Evolutionary conservation across 2,329 filamentous ascomycete species (phyloP).

Genomic region (Talaromyces funiculosus): DNA sequence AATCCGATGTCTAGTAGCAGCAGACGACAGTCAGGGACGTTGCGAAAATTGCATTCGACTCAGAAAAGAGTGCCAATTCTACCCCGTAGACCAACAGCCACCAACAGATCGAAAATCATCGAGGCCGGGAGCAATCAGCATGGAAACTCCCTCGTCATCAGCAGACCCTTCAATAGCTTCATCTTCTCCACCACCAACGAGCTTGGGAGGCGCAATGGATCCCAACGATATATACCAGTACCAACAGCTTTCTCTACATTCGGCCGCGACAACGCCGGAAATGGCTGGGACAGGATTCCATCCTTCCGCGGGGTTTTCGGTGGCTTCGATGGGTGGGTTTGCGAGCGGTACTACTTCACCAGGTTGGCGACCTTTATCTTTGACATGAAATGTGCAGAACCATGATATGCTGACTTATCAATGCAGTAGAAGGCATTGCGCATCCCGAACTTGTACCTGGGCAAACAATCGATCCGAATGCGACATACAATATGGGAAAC

Average conservation of each 20-base stretch:
- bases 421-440: slow-evolving; percentile 24
- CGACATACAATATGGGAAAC: slow-evolving; percentile 33
- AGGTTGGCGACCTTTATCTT: background rate
- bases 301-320: slow-evolving; percentile 24
- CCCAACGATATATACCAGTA: slow-evolving; percentile 34
- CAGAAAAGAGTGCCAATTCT: slow-evolving; percentile 92
- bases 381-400: background rate
- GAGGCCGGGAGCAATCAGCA: slow-evolving; percentile 27
- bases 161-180: slow-evolving; percentile 46
- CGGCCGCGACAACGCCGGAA: slow-evolving; percentile 27
- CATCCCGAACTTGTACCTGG: slow-evolving; percentile 27
- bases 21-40: slow-evolving; percentile 65
- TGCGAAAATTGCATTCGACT: slow-evolving; percentile 91
- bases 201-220: slow-evolving; percentile 22
- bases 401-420: background rate
- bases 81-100: slow-evolving; percentile 74
- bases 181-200: slow-evolving; percentile 38
- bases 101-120: slow-evolving; percentile 45
- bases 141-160: slow-evolving; percentile 39
- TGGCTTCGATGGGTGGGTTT: slow-evolving; percentile 31
- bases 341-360: slow-evolving; percentile 24
- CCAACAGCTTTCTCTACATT: slow-evolving; percentile 28
- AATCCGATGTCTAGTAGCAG: slow-evolving; percentile 78
- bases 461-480: slow-evolving; percentile 29
- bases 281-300: slow-evolving; percentile 27